These are phyloP conservation scores for Cryphonectria nitschkei DNA, from an alignment of 2,329 filamentous ascomycete species.

Conservation along the genomic window DNA sequence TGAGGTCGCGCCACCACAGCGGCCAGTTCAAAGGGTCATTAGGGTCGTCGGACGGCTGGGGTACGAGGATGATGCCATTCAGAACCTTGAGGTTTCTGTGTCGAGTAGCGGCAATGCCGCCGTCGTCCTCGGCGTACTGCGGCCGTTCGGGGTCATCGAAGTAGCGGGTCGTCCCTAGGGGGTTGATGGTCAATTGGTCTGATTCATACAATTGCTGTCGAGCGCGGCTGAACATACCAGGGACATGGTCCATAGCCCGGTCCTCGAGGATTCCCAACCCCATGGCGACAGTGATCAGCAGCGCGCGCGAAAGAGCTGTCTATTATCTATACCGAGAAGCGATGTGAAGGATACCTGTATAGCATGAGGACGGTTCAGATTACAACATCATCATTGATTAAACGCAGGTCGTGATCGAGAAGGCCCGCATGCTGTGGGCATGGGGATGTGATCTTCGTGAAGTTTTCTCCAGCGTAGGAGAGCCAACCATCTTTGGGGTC, in stretches of 20 bases:
- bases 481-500: not conserved
- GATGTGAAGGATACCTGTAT: not conserved
- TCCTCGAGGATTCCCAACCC: constrained; percentile 76
- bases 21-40: constrained; percentile 90
- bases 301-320: not conserved
- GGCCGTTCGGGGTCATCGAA: constrained; percentile 61
- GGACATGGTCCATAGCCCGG: constrained; percentile 68
- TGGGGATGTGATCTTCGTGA: not conserved
- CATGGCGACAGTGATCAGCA: constrained; percentile 48
- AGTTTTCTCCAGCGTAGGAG: not conserved
- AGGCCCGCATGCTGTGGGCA: not conserved
- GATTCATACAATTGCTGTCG: not conserved
- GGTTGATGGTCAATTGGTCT: constrained; percentile 13
- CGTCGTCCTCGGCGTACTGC: constrained; percentile 43
- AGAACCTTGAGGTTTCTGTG: constrained; percentile 75
- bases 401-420: not conserved
- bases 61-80: constrained; percentile 77
- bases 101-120: constrained; percentile 35
- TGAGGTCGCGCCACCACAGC: constrained; percentile 80
- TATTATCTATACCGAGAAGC: not conserved
- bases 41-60: constrained; percentile 87
- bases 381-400: not conserved
- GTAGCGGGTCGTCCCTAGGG: constrained; percentile 64
- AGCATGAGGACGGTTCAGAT: not conserved
- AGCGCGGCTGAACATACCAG: constrained; percentile 57